Evolutionary conservation across 2,329 filamentous ascomycete species (phyloP), one percentile per base, ranked within the genome.

Genomic region (Colletotrichum godetiae): DNA sequence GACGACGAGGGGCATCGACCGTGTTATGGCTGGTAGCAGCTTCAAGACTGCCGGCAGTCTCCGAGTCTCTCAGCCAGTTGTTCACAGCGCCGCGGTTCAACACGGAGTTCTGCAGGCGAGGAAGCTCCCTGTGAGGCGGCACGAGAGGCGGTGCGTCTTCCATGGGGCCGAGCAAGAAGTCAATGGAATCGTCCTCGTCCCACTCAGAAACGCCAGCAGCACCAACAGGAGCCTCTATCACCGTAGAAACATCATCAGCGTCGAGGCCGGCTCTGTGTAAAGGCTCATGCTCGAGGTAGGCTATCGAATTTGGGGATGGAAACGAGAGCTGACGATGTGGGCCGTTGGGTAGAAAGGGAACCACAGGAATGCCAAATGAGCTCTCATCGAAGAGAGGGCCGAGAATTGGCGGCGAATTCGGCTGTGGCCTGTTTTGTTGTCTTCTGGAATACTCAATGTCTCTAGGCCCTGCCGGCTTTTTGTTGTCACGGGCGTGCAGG

Each of bases 121-220:
- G n/a, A n/a, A 7, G 22, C 42, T 10, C 19, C 19, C 19, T 22
- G 19, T 49, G 42, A n/a, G 42, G 15, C 7, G 42, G 42, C 19
- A 49, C 42, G 19, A 19, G 8, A 49, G 19, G 42, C 1, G 57
- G 22, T 5, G 27, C 22, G 19, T 37, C 22, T 10, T 56, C 33
- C 1, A 49, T 19, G 6, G 63, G 57, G 22, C 27, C 33, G n/a
- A 71, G 63, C 2, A 67, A 33, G 22, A 67, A 67, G 4, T 55
- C 57, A 15, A 67, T 67, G 7, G 68, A 67, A 7, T 31, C 62
- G 5, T 60, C 68, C 10, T 57, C 42, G 5, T 42, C 56, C n/a
- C 19, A 52, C 8, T 52, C 10, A 7, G 13, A 5, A 19, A 15
- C 42, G 19, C 42, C 42, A 49, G 42, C 42, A n/a, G 42, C 19